Evolutionary conservation across 2,329 filamentous ascomycete species (phyloP), one percentile per base, ranked within the genome.

Genomic region (Ceratocystis smalleyi): DNA sequence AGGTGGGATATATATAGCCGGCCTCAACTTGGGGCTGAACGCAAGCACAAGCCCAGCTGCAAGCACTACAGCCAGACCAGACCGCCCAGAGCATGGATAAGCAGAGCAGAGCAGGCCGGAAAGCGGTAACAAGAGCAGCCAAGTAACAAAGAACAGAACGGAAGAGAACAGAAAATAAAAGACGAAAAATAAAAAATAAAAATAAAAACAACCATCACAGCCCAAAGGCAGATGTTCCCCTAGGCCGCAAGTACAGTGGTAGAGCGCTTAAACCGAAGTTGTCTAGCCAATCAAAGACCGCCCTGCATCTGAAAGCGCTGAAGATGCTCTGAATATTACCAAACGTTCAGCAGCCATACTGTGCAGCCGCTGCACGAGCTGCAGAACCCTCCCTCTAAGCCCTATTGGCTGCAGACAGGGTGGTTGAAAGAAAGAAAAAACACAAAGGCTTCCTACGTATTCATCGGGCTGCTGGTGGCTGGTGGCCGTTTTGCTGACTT

Each of bases 131-230:
- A 47, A 19, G 3, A 49, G 7, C 45, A 49, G 43, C 3, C 32
- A 35, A 49, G 47, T 12, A 49, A n/a, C 10, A 15, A 19, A 30
- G 30, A 17, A 55, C 8, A 55, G 30, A 30, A 51, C 22, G 2
- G 22, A 51, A 7, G 1, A 51, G 47, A 12, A 2, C n/a, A 51
- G 10, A 49, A n/a, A n/a, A 51, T 22, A 51, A 22, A 27, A 12
- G 2, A n/a, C n/a, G n/a, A n/a, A 51, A 27, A 54, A 5, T 1
- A 15, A 17, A 32, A 32, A 5, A 27, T 10, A 10, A 30, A 15
- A 7, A 17, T 2, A 30, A 55, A 55, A 77, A 71, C 32, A 75
- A 68, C 12, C 12, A 75, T 71, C 0, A 68, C 62, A 55, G 75
- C 51, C 24, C 35, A 40, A 40, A 4, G 35, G 12, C 10, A 40